Evolutionary conservation across 1,284 basidiomycete species (phyloP), one percentile per base, ranked within the genome.

Genomic region (Porphyrellus sp.): DNA sequence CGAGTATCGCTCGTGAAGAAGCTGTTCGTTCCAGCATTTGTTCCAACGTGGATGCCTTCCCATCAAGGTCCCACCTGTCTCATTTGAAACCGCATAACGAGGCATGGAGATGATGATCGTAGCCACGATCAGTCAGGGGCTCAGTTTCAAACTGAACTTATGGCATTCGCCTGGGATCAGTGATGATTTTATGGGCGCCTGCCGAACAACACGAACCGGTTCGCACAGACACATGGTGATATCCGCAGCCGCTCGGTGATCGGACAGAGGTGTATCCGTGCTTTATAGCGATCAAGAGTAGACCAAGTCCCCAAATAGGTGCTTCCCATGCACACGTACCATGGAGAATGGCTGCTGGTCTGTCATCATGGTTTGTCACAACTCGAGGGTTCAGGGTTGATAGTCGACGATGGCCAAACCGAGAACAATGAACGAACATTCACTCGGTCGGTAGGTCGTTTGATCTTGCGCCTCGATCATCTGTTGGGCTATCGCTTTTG

Each of bases 1-100:
- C 24, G 31, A 40, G 5, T n/a, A 33, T n/a, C 28, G 41, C 52
- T 54, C 45, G 57, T 60, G 50, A 54, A 27, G 35, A 49, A 51
- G 49, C 60, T 51, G 18, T 54, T 16, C 44, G 8, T 23, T 2
- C 18, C n/a, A 21, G 6, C 38, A 31, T 12, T 39, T 15, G 21
- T 15, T 18, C 18, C 25, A 31, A 24, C n/a, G 27, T 39, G 47
- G 3, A 20, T 49, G 39, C 20, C 9, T 2, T 18, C 8, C 16
- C 41, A 34, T 39, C 24, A 40, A 8, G 8, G 15, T 24, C 9
- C 13, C 21, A 11, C 5, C 8, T 13, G 28, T 30, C 4, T n/a
- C 31, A 5, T 39, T 40, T 38, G 27, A 7, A 5, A 27, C 5
- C 11, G n/a, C 11, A 34, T 15, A 28, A 51, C 8, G n/a, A 31